phyloP scores from a whole-genome alignment of 2,329 filamentous ascomycete genomes.

The Penicillium sclerotigenum region DNA sequence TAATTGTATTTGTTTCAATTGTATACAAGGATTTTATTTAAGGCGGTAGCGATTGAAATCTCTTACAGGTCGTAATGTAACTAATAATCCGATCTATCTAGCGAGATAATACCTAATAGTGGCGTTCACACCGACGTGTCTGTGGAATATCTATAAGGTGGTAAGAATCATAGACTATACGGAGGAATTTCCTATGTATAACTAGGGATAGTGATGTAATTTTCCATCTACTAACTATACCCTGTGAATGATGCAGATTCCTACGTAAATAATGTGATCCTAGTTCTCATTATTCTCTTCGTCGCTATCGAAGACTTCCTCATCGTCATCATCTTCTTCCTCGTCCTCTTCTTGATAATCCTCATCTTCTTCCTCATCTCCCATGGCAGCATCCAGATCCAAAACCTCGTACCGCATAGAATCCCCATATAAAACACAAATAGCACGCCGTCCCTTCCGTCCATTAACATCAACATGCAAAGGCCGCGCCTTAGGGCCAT shows the following conservation, averaged over 20 bases:
- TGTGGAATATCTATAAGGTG: too few relatives aligned
- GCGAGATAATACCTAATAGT: too few relatives aligned
- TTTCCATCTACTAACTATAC: background rate
- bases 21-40: background rate
- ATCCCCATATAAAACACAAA: slow-evolving; percentile 55
- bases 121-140: too few relatives aligned
- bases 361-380: slow-evolving; percentile 29
- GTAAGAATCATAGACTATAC: too few relatives aligned
- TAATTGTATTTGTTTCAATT: background rate
- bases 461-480: slow-evolving; percentile 55
- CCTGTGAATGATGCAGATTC: background rate
- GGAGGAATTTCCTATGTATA: too few relatives aligned
- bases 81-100: too few relatives aligned
- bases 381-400: slow-evolving; percentile 51
- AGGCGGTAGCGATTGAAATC: too few relatives aligned
- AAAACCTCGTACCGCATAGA: slow-evolving; percentile 54
- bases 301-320: background rate
- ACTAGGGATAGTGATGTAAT: background rate
- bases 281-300: slow-evolving; percentile 4
- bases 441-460: slow-evolving; percentile 50
- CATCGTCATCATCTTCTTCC: background rate
- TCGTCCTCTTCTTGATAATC: slow-evolving; percentile 23
- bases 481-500: slow-evolving; percentile 47
- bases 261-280: background rate
- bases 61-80: too few relatives aligned